These are phyloP conservation scores for Globisporangium uncinulatum DNA, from an alignment of 352 stramenopile genomes.

Conservation along the genomic window DNA sequence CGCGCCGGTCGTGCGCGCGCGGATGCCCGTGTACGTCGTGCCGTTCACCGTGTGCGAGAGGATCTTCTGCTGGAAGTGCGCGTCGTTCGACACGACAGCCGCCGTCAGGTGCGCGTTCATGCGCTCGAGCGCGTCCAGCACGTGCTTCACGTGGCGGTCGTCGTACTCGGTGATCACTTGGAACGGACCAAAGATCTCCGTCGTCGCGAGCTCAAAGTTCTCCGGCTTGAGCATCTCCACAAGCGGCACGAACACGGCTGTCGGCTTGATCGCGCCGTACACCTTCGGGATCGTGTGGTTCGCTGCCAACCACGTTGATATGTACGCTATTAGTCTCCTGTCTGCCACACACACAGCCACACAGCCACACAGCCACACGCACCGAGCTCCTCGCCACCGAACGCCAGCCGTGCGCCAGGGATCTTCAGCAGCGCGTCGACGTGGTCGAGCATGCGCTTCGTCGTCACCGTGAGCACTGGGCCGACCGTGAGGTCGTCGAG, in stretches of 20 bases:
- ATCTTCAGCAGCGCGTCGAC: constrained; percentile 89
- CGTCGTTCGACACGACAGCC: constrained; percentile 97
- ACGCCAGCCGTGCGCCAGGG: constrained; percentile 92
- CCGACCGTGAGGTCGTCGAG: constrained; percentile 95
- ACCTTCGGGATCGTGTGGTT: constrained; percentile 93
- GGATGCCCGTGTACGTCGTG: constrained; percentile 96
- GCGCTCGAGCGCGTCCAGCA: constrained; percentile 92
- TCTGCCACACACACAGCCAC: not conserved
- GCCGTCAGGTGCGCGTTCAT: constrained; percentile 98
- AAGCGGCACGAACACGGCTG: constrained; percentile 96
- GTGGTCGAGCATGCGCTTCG: constrained; percentile 94
- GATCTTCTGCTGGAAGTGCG: constrained; percentile 91
- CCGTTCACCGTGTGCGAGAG: constrained; percentile 98
- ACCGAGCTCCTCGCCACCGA: constrained; percentile 91
- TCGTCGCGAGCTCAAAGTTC: constrained; percentile 93
- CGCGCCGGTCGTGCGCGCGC: constrained; percentile 93
- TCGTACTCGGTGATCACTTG: constrained; percentile 95
- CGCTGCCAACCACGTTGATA: constrained; percentile 21
- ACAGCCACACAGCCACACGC: constrained; percentile 6
- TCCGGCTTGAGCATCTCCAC: constrained; percentile 93
- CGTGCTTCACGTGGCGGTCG: constrained; percentile 84
- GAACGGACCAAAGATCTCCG: constrained; percentile 99
- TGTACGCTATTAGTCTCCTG: not conserved
- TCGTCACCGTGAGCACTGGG: constrained; percentile 96
- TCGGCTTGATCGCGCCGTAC: constrained; percentile 97